A percentile compares a stretch with the other conserved stretches of the same genome.
phyloP scores from a whole-genome alignment of 352 stramenopile genomes.

The Globisporangium orthogonon region DNA sequence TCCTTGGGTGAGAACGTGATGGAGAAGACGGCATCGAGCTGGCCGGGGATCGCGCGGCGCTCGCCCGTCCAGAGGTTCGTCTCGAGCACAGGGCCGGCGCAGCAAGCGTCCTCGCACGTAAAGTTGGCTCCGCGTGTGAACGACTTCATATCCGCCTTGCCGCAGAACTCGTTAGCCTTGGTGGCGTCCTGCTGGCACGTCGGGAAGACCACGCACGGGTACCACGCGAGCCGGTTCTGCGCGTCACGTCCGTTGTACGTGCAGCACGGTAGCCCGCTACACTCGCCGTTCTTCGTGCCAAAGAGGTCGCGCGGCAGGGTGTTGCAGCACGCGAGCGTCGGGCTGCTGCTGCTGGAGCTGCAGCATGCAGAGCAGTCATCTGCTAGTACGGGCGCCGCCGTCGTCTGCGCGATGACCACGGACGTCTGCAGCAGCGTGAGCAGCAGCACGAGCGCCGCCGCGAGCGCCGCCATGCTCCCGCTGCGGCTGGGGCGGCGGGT shows the following conservation, averaged over 20 bases:
- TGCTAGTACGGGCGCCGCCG: slow-evolving; percentile 11
- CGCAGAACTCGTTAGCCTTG: slow-evolving; percentile 55
- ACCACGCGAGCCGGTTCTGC: slow-evolving; percentile 75
- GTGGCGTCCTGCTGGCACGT: slow-evolving; percentile 62
- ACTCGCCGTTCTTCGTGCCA: slow-evolving; percentile 57
- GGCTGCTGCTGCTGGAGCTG: not conserved
- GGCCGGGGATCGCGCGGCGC: slow-evolving; percentile 48
- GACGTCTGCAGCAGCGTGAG: not conserved
- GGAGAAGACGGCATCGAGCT: slow-evolving; percentile 72
- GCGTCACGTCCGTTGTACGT: slow-evolving; percentile 49
- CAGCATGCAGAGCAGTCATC: slow-evolving; percentile 72
- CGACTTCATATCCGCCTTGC: slow-evolving; percentile 37
- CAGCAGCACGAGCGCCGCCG: not conserved
- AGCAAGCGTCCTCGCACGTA: slow-evolving; percentile 68
- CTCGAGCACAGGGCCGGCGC: slow-evolving; percentile 51
- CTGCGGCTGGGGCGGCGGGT: not conserved
- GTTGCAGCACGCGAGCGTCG: slow-evolving; percentile 45
- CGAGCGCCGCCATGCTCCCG: slow-evolving; percentile 1
- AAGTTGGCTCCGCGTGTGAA: slow-evolving; percentile 52
- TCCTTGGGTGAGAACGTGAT: slow-evolving; percentile 66
- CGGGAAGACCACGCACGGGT: slow-evolving; percentile 75
- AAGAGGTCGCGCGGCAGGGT: slow-evolving; percentile 39
- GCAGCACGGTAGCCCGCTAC: slow-evolving; percentile 74
- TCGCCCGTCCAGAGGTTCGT: slow-evolving; percentile 68
- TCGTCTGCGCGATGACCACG: not conserved